Base-by-base conservation (phyloP, 2,329 filamentous ascomycete genomes). In the Colletotrichum limetticola region DNA sequence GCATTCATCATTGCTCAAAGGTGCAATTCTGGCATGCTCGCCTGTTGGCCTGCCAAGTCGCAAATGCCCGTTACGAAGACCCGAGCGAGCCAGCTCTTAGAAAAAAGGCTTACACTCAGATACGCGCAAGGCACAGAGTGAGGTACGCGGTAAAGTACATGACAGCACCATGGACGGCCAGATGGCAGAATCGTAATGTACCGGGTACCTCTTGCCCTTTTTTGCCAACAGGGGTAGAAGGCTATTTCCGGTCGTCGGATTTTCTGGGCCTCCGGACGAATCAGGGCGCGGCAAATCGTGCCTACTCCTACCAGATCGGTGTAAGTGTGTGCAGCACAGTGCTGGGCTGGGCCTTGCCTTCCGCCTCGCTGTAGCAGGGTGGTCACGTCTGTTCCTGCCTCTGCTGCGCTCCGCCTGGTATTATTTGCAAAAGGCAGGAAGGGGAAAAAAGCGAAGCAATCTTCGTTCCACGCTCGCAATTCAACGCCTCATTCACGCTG, bases 231-330 rank as follows among this genome's bases (percentile, higher is more conserved):
- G 66, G 69, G 70, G 61, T 37, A 11, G 24, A 19, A 65, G 26
- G 55, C 60, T 57, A 68, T 67, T 60, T 63, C 70, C 78, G 76
- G 78, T 62, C 62, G 63, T 55, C 80, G 80, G 80, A 81, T 77
- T 77, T 79, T 81, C 78, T 52, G 12, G 32, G 26, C 11, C 53
- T 71, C 80, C 80, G 80, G 64, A 0, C 80, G 77, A 81, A 81
- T 80, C 26, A 75, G 8, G 35, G 3, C 12, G 8, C 14, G 57
- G 11, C 11, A 64, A 77, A 74, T 66, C 42, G 58, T 66, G 61
- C 69, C 71, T 73, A 70, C 62, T 72, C 74, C 63, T 69, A 76
- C 78, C 67, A 73, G 79, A 80, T 71, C n/a, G 76, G 79, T 74
- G 77, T 80, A 80, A 72, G 71, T 72, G 71, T 71, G 57, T 68